Evolutionary conservation across 2,329 filamentous ascomycete species (phyloP).

Genomic region (Stemphylium beticola): DNA sequence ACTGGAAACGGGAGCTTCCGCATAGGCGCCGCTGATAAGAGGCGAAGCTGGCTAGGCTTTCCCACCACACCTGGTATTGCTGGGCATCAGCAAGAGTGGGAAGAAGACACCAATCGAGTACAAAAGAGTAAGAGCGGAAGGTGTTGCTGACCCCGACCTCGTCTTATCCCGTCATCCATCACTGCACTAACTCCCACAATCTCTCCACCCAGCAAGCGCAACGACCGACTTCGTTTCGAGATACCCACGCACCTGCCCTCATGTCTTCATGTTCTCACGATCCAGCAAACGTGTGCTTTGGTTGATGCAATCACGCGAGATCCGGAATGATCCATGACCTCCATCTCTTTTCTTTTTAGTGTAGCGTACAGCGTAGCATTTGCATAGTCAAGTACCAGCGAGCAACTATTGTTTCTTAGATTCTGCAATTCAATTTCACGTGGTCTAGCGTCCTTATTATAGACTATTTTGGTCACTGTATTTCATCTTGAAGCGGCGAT

Average conservation of each 20-base stretch:
- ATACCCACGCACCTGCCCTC: constrained; percentile 20
- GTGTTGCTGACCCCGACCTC: constrained; percentile 37
- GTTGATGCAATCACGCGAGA: background rate
- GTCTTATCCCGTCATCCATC: background rate
- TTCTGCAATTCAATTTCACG: background rate
- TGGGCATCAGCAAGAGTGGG: constrained; percentile 41
- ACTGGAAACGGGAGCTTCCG: constrained; percentile 65
- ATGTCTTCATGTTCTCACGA: constrained; percentile 9
- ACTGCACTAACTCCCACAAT: background rate
- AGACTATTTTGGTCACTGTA: background rate
- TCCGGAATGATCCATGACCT: background rate
- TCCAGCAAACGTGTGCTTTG: background rate
- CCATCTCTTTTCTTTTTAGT: background rate
- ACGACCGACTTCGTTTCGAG: constrained; percentile 17
- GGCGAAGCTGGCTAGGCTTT: constrained; percentile 70
- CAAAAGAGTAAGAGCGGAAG: constrained; percentile 44
- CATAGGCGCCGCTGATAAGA: constrained; percentile 64
- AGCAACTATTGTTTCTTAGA: background rate
- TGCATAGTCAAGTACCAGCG: background rate
- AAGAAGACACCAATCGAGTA: constrained; percentile 39
- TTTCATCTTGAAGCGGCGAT: background rate
- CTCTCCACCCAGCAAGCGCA: background rate
- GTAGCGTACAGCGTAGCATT: background rate
- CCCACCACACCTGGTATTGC: constrained; percentile 53
- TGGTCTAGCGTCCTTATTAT: background rate